These are phyloP conservation scores for Chrysosporium keratinophilum DNA, from an alignment of 2,329 filamentous ascomycete genomes.

Conservation along the genomic window DNA sequence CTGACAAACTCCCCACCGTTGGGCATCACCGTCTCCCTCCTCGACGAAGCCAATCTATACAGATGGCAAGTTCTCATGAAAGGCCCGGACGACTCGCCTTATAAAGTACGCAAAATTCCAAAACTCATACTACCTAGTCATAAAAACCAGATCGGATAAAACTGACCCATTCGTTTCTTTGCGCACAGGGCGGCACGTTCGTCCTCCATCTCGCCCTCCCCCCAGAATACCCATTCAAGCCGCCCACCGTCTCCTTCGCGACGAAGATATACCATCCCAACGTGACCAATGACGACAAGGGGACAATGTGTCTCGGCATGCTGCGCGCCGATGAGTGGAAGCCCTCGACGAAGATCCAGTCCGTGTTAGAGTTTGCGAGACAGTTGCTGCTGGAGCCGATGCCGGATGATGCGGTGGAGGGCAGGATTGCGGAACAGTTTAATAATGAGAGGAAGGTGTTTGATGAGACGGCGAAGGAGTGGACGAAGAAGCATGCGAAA, in stretches of 20 bases:
- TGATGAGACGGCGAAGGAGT: conserved; percentile 63
- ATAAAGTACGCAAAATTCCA: conserved; percentile 45
- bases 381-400: conserved; percentile 69
- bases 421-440: conserved; percentile 75
- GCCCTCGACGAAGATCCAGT: conserved; percentile 64
- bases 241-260: conserved; percentile 93
- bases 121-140: not conserved
- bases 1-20: conserved; percentile 45
- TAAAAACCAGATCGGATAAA: not conserved
- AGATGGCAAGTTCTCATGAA: conserved; percentile 59
- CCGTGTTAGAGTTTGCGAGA: conserved; percentile 67
- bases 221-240: conserved; percentile 98
- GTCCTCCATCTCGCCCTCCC: conserved; percentile 63
- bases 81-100: conserved; percentile 54
- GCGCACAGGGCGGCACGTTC: conserved; percentile 58
- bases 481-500: conserved; percentile 62
- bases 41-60: conserved; percentile 55
- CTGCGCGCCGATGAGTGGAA: conserved; percentile 87
- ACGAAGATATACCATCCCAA: conserved; percentile 99
- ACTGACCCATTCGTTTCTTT: not conserved
- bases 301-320: conserved; percentile 74
- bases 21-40: conserved; percentile 48
- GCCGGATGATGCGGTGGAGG: conserved; percentile 81
- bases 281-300: conserved; percentile 74
- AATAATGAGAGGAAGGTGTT: conserved; percentile 57